Base-by-base conservation (phyloP, 2,329 filamentous ascomycete species). In the Mycogone perniciosa region DNA sequence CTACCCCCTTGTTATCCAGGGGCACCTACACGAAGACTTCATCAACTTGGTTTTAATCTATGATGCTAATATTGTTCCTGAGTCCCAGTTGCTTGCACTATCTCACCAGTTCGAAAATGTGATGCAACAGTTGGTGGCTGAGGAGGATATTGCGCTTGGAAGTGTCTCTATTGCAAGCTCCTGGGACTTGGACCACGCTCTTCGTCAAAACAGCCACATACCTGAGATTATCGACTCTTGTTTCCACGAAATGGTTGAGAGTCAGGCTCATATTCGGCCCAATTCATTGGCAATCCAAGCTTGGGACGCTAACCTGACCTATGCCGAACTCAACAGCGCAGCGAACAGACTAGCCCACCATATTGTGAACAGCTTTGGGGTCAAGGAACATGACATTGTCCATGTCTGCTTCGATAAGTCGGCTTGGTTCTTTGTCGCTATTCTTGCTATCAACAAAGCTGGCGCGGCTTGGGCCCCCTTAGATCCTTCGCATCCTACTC, bases 361-460 rank as follows among this genome's bases (percentile, higher is more conserved):
- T 5, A 49, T 55, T 9, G 39, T 55, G n/a, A 44, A 48, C 3
- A 26, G 44, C 26, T 33, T 47, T n/a, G 5, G 27, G 3, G 33
- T 55, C 31, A 41, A 44, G 26, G 13, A 43, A 8, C 30, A 47
- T 26, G 53, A 55, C 4, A 6, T 54, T 2, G 51, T 67, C 0
- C 59, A 60, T 5, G 40, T 67, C 0, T 65, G 59, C 42, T 64
- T 65, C n/a, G 62, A 64, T 20, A 67, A 67, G 41, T 62, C 58
- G 1, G 45, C 50, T 2, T 60, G 57, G 57, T 35, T 53, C 27
- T 48, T 56, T 8, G 53, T 60, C 20, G 43, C 56, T 5, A 55
- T 56, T 29, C 37, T 56, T 1, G 58, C 56, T 5, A 48, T 60
- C 3, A 46, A 58, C 11, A 54, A 56, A 10, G 56, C 57, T 9